phyloP scores from a whole-genome alignment of 352 stramenopile species.

The Phytopythium boreale region DNA sequence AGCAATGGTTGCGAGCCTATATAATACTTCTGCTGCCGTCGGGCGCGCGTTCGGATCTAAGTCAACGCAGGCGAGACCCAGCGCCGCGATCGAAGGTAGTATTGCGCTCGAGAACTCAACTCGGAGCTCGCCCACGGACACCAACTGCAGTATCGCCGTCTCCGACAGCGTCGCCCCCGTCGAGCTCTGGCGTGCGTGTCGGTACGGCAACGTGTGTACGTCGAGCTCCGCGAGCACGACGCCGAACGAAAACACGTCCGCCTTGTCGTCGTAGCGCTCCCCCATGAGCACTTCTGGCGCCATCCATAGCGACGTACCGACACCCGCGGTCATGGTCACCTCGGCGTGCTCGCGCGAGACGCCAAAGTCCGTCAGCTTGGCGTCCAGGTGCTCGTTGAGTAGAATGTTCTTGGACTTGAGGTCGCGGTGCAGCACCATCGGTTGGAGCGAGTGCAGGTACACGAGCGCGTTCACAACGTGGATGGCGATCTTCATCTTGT shows the following conservation, averaged over 20 bases:
- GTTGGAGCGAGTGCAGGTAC: slow-evolving; percentile 18
- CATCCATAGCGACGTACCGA: slow-evolving; percentile 47
- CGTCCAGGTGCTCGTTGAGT: slow-evolving; percentile 15
- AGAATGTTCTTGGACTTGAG: slow-evolving; percentile 35
- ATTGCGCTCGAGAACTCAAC: slow-evolving; percentile 31
- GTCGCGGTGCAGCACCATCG: slow-evolving; percentile 19
- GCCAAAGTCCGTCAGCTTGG: slow-evolving; percentile 43
- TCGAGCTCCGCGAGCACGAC: slow-evolving; percentile 40
- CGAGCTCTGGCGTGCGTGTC: slow-evolving; percentile 19
- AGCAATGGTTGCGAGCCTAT: slow-evolving; percentile 18
- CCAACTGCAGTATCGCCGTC: slow-evolving; percentile 46
- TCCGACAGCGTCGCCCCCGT: slow-evolving; percentile 19
- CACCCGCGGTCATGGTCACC: slow-evolving; percentile 31
- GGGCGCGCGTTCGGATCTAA: slow-evolving; percentile 32
- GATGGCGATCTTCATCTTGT: slow-evolving; percentile 11
- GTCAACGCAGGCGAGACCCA: slow-evolving; percentile 28
- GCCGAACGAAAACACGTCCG: slow-evolving; percentile 48
- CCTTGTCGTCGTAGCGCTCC: slow-evolving; percentile 38
- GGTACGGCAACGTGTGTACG: slow-evolving; percentile 26
- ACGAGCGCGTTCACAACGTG: slow-evolving; percentile 9
- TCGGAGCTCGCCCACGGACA: slow-evolving; percentile 31
- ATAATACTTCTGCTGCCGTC: slow-evolving; percentile 34
- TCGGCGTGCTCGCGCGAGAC: slow-evolving; percentile 3
- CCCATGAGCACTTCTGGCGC: slow-evolving; percentile 41
- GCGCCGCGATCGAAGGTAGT: slow-evolving; percentile 21